Evolutionary conservation across 305 asterid species (phyloP).

Genomic region (Solanum hybrid): DNA sequence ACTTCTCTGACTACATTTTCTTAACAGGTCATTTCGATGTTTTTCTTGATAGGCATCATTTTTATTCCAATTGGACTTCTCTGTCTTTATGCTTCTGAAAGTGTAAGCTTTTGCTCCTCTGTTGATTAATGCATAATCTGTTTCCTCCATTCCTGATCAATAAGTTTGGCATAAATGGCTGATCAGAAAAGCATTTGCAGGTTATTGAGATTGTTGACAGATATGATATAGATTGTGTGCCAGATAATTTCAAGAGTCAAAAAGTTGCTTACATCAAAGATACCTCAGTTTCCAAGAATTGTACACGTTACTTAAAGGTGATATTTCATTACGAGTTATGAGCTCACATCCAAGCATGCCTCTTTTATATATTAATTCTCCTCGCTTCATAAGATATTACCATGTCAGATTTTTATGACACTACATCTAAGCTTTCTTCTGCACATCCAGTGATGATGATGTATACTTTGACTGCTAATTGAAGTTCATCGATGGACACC

Average conservation of each 20-base stretch:
- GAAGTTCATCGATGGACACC: not conserved
- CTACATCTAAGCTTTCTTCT: not conserved
- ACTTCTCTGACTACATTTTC: constrained; percentile 5
- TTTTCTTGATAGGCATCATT: constrained; percentile 44
- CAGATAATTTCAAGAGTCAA: constrained; percentile 34
- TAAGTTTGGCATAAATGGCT: not conserved
- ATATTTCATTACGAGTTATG: not conserved
- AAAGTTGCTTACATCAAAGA: constrained; percentile 53
- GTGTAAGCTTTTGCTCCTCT: constrained; percentile 26
- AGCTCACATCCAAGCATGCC: not conserved
- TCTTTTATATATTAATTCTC: not conserved
- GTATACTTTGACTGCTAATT: not conserved
- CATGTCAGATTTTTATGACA: not conserved
- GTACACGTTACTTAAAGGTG: constrained; percentile 50
- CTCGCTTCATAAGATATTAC: not conserved
- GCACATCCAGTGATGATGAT: not conserved
- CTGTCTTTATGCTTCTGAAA: constrained; percentile 56
- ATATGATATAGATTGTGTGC: constrained; percentile 63
- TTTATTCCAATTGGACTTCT: constrained; percentile 59
- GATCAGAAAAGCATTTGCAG: constrained; percentile 20
- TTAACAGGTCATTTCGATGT: constrained; percentile 53
- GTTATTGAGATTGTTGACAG: constrained; percentile 63
- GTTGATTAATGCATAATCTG: not conserved
- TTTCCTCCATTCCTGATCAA: not conserved
- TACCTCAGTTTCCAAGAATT: constrained; percentile 50